Evolutionary conservation across 768 basidiomycete genomes (phyloP), one percentile per base, ranked within the genome.

Genomic region (Xanthoconium purpureum): DNA sequence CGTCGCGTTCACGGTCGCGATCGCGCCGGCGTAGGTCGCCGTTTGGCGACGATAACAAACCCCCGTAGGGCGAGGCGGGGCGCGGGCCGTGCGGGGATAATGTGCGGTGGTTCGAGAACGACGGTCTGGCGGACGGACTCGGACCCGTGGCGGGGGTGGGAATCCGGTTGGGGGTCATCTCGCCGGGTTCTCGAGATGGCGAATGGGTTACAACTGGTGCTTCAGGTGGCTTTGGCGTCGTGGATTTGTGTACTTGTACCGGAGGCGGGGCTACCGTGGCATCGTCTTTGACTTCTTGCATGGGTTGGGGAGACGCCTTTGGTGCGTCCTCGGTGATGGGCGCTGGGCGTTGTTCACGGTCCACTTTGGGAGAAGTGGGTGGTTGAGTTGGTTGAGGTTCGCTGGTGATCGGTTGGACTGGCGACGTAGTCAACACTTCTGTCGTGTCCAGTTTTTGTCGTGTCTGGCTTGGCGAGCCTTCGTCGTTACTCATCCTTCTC

Each of bases 371-470:
- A 8, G 63, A 50, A 18, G 46, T n/a, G n/a, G 45, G 38, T 2
- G 15, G 45, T 9, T 40, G 50, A 24, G 32, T 14, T 15, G n/a
- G 50, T 11, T 24, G 24, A 3, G n/a, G 54, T 37, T 18, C 45
- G 30, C 38, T 7, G 17, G 20, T n/a, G 43, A 3, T 48, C 36
- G 45, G 3, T n/a, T 20, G 38, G 18, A 24, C 29, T 24, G 58
- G 30, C 5, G 37, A 44, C 35, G 43, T 24, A 18, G 11, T 20
- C 45, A 42, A 52, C 3, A 11, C 10, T 30, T 51, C 57, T 15
- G 54, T 42, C 5, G 9, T 5, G 18, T 61, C 63, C 17, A 61
- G 44, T 29, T 56, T 65, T 14, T 33, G 68, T 44, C 61, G 55
- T 29, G 47, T 58, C 18, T n/a, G 37, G 44, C 18, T 61, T 2